phyloP scores from a whole-genome alignment of 768 basidiomycete genomes.

The Tylopilus sp. region DNA sequence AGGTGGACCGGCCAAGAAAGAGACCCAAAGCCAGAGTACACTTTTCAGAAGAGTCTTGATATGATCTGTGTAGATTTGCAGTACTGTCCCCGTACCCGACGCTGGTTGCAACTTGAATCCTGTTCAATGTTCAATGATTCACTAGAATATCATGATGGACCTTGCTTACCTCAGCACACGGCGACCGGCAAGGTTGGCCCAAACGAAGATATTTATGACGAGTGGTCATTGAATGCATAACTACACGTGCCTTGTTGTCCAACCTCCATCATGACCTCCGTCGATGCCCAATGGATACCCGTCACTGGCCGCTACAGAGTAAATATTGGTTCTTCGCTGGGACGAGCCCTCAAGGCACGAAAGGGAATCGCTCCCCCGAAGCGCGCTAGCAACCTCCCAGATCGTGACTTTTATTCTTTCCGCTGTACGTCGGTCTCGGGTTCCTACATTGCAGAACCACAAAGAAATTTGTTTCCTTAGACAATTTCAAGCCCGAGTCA shows the following conservation, averaged over 20 bases:
- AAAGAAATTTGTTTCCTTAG: slow-evolving; percentile 35
- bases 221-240: slow-evolving; percentile 1
- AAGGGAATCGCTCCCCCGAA: slow-evolving; percentile 47
- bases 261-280: slow-evolving; percentile 42
- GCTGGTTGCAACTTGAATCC: no score
- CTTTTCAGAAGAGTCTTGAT: slow-evolving; percentile 14
- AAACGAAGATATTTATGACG: slow-evolving; percentile 19
- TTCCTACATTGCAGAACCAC: not conserved
- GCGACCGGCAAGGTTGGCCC: slow-evolving; percentile 1
- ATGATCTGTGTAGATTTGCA: no score
- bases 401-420: slow-evolving; percentile 73
- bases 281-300: slow-evolving; percentile 53
- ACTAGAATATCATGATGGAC: no score
- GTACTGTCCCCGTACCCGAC: no score
- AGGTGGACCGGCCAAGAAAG: slow-evolving; percentile 40
- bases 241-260: slow-evolving; percentile 21
- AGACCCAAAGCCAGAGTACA: slow-evolving; percentile 29
- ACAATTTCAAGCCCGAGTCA: slow-evolving; percentile 73
- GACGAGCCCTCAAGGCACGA: slow-evolving; percentile 65
- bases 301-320: slow-evolving; percentile 55
- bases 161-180: slow-evolving; percentile 30
- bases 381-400: slow-evolving; percentile 44
- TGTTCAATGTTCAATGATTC: no score
- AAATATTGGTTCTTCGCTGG: slow-evolving; percentile 59
- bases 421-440: slow-evolving; percentile 52